Evolutionary conservation across 2,329 filamentous ascomycete species (phyloP).

Genomic region (Fusarium humuli): DNA sequence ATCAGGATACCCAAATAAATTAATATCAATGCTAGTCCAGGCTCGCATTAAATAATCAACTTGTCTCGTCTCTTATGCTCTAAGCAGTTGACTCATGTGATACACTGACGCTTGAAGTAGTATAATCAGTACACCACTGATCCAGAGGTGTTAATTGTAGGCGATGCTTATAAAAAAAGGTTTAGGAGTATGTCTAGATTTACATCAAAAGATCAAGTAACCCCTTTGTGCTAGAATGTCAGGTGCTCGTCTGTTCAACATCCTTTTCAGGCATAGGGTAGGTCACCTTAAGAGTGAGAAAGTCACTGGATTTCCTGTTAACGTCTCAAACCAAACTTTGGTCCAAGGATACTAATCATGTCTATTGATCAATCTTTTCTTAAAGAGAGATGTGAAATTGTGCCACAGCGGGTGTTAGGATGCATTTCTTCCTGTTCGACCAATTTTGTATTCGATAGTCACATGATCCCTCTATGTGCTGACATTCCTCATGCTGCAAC

Average conservation of each 20-base stretch:
- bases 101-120: no score
- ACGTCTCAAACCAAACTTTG: not conserved
- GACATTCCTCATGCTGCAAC: not conserved
- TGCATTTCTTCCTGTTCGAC: not conserved
- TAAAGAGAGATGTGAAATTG: not conserved
- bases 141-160: fast-evolving
- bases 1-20: not conserved
- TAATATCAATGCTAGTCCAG: not conserved
- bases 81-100: fast-evolving
- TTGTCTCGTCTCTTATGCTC: not conserved
- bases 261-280: not conserved
- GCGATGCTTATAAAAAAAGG: no score
- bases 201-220: not conserved
- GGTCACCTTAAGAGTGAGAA: not conserved
- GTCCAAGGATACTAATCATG: not conserved
- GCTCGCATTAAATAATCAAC: not conserved
- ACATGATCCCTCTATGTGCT: not conserved
- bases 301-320: no score
- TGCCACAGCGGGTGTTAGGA: not conserved
- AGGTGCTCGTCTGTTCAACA: not conserved
- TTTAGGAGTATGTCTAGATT: not conserved
- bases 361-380: not conserved
- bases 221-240: not conserved
- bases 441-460: not conserved
- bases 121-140: not conserved